Percentiles rank a stretch among this genome's conserved stretches.
phyloP scores from a whole-genome alignment of 352 stramenopile species.

The Stramenopiles sp. region DNA sequence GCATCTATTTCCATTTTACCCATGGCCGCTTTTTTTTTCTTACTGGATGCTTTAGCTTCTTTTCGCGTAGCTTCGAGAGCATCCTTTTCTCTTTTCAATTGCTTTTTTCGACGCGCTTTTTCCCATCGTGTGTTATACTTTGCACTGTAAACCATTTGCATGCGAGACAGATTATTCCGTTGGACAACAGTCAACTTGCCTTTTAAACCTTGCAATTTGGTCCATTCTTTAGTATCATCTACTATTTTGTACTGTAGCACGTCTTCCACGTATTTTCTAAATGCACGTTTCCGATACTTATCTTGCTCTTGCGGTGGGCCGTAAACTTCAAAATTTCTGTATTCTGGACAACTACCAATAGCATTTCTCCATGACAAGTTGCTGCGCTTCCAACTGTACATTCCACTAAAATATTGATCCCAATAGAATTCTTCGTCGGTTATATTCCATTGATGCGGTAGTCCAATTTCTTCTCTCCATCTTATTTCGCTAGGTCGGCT shows the following conservation, averaged over 20 bases:
- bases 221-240: not conserved
- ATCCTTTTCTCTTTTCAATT: not conserved
- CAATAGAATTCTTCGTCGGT: not conserved
- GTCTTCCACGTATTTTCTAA: not conserved
- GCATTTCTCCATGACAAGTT: not conserved
- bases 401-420: not conserved
- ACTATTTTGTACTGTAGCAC: not conserved
- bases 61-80: not conserved
- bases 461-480: not conserved
- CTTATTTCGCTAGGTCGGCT: not conserved
- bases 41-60: not conserved
- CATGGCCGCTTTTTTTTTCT: not conserved
- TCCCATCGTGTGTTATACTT: not conserved
- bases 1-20: not conserved
- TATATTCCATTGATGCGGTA: not conserved
- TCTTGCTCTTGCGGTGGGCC: not conserved
- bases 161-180: not conserved
- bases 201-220: not conserved
- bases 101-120: not conserved
- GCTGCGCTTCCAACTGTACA: not conserved
- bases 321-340: not conserved
- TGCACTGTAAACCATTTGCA: not conserved
- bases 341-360: not conserved
- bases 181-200: not conserved
- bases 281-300: not conserved